Conservation (phyloP, 495 filamentous ascomycete genomes). For the Pseudotulostoma volvatum region DNA sequence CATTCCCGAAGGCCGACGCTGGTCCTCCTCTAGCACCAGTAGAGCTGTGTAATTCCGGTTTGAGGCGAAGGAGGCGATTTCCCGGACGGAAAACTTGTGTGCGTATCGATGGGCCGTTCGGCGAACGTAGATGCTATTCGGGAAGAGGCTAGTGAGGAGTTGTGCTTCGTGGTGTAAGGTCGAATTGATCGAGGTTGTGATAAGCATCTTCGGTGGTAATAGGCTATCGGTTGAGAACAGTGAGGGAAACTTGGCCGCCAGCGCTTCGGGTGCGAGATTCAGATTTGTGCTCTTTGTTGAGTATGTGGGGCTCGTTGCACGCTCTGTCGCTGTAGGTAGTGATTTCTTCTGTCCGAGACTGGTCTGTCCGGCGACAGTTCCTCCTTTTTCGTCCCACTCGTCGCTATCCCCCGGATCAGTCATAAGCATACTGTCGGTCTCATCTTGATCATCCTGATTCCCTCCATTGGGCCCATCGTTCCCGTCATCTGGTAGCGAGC, state of each 20-base stretch:
- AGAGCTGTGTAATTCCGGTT: slow-evolving; percentile 67
- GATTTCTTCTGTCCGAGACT: slow-evolving; percentile 17
- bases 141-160: slow-evolving; percentile 63
- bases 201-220: slow-evolving; percentile 58
- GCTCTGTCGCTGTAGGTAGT: slow-evolving; percentile 33
- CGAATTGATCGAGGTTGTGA: slow-evolving; percentile 76
- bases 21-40: slow-evolving; percentile 68
- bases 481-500: slow-evolving; percentile 21
- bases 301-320: slow-evolving; percentile 37
- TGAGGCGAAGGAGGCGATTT: slow-evolving; percentile 74
- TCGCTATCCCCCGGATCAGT: slow-evolving; percentile 33
- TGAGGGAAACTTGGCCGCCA: slow-evolving; percentile 61
- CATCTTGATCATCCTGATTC: slow-evolving; percentile 36
- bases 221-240: slow-evolving; percentile 57
- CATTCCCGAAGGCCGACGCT: slow-evolving; percentile 59
- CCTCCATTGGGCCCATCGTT: slow-evolving; percentile 29
- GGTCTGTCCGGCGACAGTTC: slow-evolving; percentile 1
- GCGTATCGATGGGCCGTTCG: slow-evolving; percentile 63
- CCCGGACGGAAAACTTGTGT: slow-evolving; percentile 75
- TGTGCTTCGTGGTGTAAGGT: slow-evolving; percentile 70
- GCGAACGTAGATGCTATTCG: slow-evolving; percentile 73
- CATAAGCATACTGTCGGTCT: slow-evolving; percentile 57
- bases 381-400: slow-evolving; percentile 13
- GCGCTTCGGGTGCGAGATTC: slow-evolving; percentile 50
- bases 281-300: slow-evolving; percentile 57